Conservation (phyloP, 805 yeast genomes). For the Wickerhamomyces chambardii region DNA sequence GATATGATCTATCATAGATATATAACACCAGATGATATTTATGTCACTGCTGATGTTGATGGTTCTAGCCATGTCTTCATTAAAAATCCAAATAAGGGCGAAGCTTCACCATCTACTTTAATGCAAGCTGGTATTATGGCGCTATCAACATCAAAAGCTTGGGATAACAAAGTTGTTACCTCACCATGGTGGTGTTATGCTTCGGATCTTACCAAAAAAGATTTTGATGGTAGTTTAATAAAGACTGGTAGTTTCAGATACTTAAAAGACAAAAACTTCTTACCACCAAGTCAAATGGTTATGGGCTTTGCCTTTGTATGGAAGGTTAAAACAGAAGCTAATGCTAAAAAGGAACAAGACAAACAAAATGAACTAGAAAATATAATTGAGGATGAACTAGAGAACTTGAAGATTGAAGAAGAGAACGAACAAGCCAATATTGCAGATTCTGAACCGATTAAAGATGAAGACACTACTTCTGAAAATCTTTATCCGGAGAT, state of each 20-base stretch:
- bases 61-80: conserved; percentile 72
- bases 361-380: conserved; percentile 9
- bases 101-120: conserved; percentile 79
- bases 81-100: conserved; percentile 67
- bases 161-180: conserved; percentile 79
- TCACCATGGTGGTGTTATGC: conserved; percentile 86
- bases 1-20: conserved; percentile 77
- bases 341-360: conserved; percentile 25
- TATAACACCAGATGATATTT: conserved; percentile 62
- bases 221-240: conserved; percentile 49
- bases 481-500: conserved; percentile 5
- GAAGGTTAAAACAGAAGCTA: conserved; percentile 52
- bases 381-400: conserved; percentile 6
- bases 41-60: conserved; percentile 67
- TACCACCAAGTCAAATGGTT: conserved; percentile 77
- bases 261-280: conserved; percentile 39
- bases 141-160: conserved; percentile 75
- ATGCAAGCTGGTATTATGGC: conserved; percentile 86
- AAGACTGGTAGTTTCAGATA: conserved; percentile 55
- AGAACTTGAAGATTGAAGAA: background rate
- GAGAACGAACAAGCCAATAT: conserved; percentile 5
- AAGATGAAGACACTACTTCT: too few relatives aligned
- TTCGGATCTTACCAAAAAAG: conserved; percentile 58
- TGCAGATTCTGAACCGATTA: background rate
- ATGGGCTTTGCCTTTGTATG: conserved; percentile 88